Evolutionary conservation across 768 basidiomycete species (phyloP).

Genomic region (Calocybe cyanea): DNA sequence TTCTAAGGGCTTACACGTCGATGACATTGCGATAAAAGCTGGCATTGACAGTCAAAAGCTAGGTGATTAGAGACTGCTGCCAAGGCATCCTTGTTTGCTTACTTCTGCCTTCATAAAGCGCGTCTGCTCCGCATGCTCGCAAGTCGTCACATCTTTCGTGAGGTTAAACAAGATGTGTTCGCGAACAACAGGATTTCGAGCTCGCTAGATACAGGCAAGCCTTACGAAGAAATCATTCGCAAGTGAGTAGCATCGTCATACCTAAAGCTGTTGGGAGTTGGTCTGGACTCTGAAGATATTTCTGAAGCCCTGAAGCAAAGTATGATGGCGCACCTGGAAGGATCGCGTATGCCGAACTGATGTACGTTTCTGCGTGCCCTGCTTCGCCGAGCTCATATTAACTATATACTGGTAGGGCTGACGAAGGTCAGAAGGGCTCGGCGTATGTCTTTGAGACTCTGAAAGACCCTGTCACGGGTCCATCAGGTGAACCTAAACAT

Average conservation of each 20-base stretch:
- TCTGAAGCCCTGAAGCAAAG: constrained; percentile 22
- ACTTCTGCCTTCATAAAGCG: neutral
- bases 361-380: constrained; percentile 9
- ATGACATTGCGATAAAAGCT: constrained; percentile 30
- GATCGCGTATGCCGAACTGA: constrained; percentile 20
- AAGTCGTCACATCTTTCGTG: constrained; percentile 31
- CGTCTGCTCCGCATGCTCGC: constrained; percentile 29
- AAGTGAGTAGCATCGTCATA: constrained; percentile 14
- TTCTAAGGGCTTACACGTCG: constrained; percentile 31
- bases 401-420: constrained; percentile 14
- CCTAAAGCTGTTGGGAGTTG: neutral
- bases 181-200: constrained; percentile 27
- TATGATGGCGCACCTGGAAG: constrained; percentile 26
- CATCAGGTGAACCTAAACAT: constrained; percentile 16
- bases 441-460: constrained; percentile 25
- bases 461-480: constrained; percentile 16
- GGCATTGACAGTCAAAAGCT: constrained; percentile 28
- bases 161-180: constrained; percentile 32
- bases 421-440: constrained; percentile 18
- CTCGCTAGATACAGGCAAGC: constrained; percentile 26
- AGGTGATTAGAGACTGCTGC: constrained; percentile 17
- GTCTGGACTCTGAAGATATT: neutral
- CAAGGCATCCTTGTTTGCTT: constrained; percentile 13
- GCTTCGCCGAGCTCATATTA: neutral
- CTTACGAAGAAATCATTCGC: constrained; percentile 20